A percentile compares a stretch with the other conserved stretches of the same genome.
These are phyloP conservation scores for Pleurotus platypus DNA, from an alignment of 768 basidiomycete genomes.

Conservation along the genomic window DNA sequence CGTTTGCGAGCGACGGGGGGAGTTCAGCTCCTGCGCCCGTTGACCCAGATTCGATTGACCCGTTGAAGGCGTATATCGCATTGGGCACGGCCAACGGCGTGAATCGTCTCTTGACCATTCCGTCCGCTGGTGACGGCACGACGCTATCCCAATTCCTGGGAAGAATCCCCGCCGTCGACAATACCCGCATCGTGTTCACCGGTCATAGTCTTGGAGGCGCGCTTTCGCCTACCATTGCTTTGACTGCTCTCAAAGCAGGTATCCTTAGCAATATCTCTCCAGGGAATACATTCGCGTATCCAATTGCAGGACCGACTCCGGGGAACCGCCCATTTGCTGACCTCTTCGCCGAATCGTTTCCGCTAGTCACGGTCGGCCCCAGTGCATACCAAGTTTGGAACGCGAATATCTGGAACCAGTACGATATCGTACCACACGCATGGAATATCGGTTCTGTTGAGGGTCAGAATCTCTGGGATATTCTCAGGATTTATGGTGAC, in stretches of 20 bases:
- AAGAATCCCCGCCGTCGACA: background rate
- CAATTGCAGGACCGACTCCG: background rate
- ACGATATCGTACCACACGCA: background rate
- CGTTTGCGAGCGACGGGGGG: background rate
- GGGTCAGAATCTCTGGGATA: background rate
- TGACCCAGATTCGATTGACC: background rate
- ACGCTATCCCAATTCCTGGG: background rate
- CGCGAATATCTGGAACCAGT: background rate
- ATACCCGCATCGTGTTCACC: slow-evolving; percentile 4
- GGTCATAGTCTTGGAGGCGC: slow-evolving; percentile 8
- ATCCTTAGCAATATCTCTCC: background rate
- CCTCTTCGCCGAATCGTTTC: background rate
- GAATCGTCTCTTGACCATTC: background rate
- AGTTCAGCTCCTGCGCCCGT: background rate
- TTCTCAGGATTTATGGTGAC: background rate
- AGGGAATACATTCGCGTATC: background rate
- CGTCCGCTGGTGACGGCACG: background rate
- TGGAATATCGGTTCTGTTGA: background rate
- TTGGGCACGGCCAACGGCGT: slow-evolving; percentile 1
- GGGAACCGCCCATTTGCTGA: background rate
- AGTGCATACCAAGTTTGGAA: slow-evolving; percentile 4
- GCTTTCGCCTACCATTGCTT: background rate
- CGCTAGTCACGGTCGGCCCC: background rate
- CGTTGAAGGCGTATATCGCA: background rate
- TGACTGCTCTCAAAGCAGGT: background rate